Percentiles rank a stretch among this genome's conserved stretches.
Evolutionary conservation across 257 asterid genomes (phyloP).

Genomic region (Solanum tacnaense): DNA sequence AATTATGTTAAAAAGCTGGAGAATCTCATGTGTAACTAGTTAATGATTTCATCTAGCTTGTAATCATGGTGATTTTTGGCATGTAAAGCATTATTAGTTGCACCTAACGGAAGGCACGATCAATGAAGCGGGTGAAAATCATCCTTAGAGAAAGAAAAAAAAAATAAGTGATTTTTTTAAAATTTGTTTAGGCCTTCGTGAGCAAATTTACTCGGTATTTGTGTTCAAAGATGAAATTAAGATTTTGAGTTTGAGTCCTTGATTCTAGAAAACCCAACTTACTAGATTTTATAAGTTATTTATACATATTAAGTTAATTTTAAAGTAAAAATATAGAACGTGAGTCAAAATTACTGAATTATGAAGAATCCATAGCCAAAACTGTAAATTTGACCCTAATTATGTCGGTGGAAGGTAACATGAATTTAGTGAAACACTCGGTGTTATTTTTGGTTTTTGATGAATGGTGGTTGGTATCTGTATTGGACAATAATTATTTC

Average conservation of each 20-base stretch:
- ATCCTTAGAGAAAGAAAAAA: neutral
- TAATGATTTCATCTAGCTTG: neutral
- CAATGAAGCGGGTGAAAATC: neutral
- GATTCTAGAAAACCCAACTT: neutral
- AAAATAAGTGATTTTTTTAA: too few relatives aligned
- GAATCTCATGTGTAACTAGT: neutral
- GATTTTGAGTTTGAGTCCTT: neutral
- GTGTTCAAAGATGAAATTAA: neutral
- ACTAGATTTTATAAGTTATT: neutral
- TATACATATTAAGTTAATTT: neutral
- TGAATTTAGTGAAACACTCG: neutral
- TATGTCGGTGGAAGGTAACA: neutral
- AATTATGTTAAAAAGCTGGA: neutral
- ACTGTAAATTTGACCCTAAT: neutral
- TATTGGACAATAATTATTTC: neutral
- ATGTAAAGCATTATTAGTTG: neutral
- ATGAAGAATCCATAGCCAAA: neutral
- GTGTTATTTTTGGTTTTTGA: neutral
- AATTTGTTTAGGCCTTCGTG: neutral
- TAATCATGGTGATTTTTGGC: neutral
- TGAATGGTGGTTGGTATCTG: too few relatives aligned
- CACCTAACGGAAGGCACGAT: neutral
- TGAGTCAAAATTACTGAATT: neutral
- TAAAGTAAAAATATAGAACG: neutral
- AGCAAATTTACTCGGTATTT: neutral